A percentile compares a stretch with the other conserved stretches of the same genome.
These are phyloP conservation scores for Aspergillus transmontanensis DNA, from an alignment of 2,329 filamentous ascomycete genomes.

Conservation along the genomic window DNA sequence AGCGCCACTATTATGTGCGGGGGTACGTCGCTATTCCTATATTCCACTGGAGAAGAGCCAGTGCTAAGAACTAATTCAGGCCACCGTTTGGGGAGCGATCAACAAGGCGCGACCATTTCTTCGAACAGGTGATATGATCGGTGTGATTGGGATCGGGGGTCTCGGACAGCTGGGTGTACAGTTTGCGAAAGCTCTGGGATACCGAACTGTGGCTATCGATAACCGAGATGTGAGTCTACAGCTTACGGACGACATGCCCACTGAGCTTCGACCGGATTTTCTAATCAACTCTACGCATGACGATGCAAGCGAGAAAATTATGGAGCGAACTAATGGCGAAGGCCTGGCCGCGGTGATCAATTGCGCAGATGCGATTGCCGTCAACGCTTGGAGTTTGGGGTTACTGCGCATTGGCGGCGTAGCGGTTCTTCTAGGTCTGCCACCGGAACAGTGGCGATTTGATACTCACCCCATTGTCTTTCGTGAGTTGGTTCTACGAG, in stretches of 20 bases:
- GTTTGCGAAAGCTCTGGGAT: conserved; percentile 13
- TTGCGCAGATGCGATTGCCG: conserved; percentile 8
- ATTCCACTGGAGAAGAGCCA: too few relatives aligned
- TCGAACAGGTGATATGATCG: conserved; percentile 1
- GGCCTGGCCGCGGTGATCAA: conserved; percentile 13
- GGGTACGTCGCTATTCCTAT: conserved; percentile 1
- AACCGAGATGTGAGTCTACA: conserved; percentile 10
- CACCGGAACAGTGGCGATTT: conserved; percentile 11
- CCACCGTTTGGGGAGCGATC: conserved; percentile 11
- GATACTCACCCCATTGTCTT: conserved; percentile 11
- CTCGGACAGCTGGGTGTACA: conserved; percentile 18
- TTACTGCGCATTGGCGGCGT: conserved; percentile 9
- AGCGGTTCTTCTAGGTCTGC: conserved; percentile 11
- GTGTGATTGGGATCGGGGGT: conserved; percentile 15
- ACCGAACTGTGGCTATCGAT: conserved; percentile 15
- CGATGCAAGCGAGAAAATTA: conserved; percentile 4
- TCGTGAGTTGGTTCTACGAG: conserved; percentile 10
- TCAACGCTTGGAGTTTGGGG: conserved; percentile 12
- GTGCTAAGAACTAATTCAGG: neutral
- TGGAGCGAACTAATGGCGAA: neutral
- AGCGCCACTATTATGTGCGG: conserved; percentile 18
- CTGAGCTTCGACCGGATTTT: neutral
- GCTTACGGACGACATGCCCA: neutral
- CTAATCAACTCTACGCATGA: neutral
- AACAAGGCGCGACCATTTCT: conserved; percentile 5